A percentile compares a stretch with the other conserved stretches of the same genome.
phyloP scores from a whole-genome alignment of 2,329 filamentous ascomycete species.

The Xylariales sp. region DNA sequence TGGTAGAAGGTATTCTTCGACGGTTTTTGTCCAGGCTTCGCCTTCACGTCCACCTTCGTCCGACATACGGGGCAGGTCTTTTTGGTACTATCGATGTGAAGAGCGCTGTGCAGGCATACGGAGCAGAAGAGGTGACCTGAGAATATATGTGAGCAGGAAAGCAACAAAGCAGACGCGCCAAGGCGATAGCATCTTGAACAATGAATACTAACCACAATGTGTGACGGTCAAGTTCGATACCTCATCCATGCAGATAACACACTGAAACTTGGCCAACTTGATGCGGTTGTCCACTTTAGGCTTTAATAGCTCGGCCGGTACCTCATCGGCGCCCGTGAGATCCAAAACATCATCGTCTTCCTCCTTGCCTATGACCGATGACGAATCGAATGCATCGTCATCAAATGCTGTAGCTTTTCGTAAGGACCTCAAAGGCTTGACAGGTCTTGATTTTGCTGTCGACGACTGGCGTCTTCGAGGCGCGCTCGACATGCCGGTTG shows the following conservation, averaged over 20 bases:
- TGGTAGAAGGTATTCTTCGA: conserved; percentile 46
- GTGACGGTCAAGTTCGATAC: conserved; percentile 55
- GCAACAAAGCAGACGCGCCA: neutral
- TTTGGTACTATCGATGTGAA: conserved; percentile 51
- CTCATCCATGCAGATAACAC: conserved; percentile 64
- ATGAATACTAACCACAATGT: conserved; percentile 54
- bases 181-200: neutral
- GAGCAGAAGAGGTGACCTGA: conserved; percentile 62
- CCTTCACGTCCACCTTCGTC: conserved; percentile 48
- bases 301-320: conserved; percentile 38
- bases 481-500: conserved; percentile 8
- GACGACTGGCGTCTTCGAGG: conserved; percentile 19
- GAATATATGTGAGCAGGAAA: conserved; percentile 9
- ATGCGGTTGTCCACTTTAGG: conserved; percentile 43
- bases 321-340: conserved; percentile 37
- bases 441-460: conserved; percentile 12
- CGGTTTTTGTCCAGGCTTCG: conserved; percentile 19
- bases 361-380: conserved; percentile 5
- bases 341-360: conserved; percentile 31
- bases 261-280: conserved; percentile 56
- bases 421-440: conserved; percentile 17
- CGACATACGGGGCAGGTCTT: conserved; percentile 62
- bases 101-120: conserved; percentile 56
- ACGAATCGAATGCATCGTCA: conserved; percentile 20
- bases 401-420: conserved; percentile 23